Percentiles rank a stretch among this genome's conserved stretches.
phyloP scores from a whole-genome alignment of 73 alveolate species.

The Paramecium primaurelia region DNA sequence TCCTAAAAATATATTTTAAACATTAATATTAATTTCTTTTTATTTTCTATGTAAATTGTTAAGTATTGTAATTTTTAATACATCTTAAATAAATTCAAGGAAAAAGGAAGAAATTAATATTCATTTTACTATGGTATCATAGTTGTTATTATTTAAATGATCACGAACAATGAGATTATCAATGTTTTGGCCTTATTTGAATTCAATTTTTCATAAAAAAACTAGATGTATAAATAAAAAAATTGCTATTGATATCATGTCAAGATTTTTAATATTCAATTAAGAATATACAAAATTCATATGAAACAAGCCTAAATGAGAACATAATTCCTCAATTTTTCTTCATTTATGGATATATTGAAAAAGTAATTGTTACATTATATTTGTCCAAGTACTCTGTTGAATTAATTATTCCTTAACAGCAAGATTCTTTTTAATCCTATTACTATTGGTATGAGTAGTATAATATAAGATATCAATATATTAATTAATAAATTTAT shows the following conservation, averaged over 20 bases:
- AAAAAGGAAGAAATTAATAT: neutral
- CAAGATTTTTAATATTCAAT: constrained; percentile 46
- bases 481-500: neutral
- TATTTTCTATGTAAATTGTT: constrained; percentile 36
- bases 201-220: constrained; percentile 14
- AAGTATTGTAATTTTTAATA: constrained; percentile 2
- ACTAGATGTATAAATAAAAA: neutral
- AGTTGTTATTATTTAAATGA: neutral
- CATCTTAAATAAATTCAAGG: neutral
- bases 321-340: neutral
- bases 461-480: neutral
- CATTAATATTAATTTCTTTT: neutral
- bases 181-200: neutral
- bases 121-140: neutral
- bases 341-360: neutral
- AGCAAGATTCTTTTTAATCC: neutral
- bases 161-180: neutral
- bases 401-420: neutral
- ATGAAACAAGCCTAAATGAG: neutral
- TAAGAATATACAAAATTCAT: neutral
- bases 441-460: neutral
- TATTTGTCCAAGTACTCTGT: neutral
- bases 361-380: neutral
- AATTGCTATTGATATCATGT: constrained; percentile 53
- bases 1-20: neutral